Base-by-base conservation (phyloP, 331 rosid genomes). In the Stylosanthes scabra region DNA sequence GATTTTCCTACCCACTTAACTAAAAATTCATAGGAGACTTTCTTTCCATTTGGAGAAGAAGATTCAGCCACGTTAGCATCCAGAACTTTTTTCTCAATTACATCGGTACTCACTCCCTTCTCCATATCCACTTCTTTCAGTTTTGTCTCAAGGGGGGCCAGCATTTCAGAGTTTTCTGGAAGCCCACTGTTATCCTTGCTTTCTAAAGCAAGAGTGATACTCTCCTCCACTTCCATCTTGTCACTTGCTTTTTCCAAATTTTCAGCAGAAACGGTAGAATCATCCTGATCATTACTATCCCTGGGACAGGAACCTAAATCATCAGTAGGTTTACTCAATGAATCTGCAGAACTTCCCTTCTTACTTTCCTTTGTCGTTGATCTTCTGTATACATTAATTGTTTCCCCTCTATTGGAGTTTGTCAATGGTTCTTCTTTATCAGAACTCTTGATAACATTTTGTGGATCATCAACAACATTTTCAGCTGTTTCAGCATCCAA, bases 1-100 rank as follows among this genome's bases (percentile, higher is more conserved):
- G 99, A 95, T 79, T 86, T 92, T 73, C 99, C 99, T 20, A 82
- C 96, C 99, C 99, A 95, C 86, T 95, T 95, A 40, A 95, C 92
- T 72, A 92, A 82, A 82, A 87, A 90, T 51, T 92, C 99, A 85
- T 73, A 87, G 29, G 56, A 74, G 62, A 83, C 67, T 47, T 63
- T 71, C 79, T 82, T 89, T 74, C 79, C 78, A 51, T 82, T 84
- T 79, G 50, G 85, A 83, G 79, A 65, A 45, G 86, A 65, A 81
- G 85, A 58, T 78, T 82, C 91, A 70, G 78, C 86, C 55, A 73
- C 59, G 16, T 83, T 67, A 73, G 89, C 81, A 70, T 80, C 82
- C 72, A 75, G 85, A 80, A 68, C 84, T 80, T 87, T 86, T 67
- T 82, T 78, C 63, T 85, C 86, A 71, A 11, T 11, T 11, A 80